Base-by-base conservation (phyloP, 306 rosid species). In the Begonia peltatifolia region DNA sequence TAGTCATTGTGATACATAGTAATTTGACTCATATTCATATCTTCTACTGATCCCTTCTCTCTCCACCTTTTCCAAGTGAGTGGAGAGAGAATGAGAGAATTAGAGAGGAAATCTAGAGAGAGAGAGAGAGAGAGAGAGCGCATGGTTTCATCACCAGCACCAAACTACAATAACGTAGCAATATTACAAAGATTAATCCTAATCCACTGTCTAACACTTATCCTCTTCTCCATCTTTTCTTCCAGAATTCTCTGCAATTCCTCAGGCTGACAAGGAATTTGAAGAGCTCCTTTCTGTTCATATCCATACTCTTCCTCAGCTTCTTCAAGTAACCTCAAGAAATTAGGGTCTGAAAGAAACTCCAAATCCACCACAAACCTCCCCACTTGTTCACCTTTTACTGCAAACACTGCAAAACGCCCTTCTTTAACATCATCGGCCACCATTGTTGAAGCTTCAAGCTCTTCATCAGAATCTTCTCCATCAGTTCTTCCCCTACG, bases 241-340 rank as follows among this genome's bases (percentile, higher is more conserved):
- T 73, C 78, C 10, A 84, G 59, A 63, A 84, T 79, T 38, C 67
- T 76, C 59, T 65, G 79, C 10, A 84, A 47, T 11, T 81, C 86
- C 12, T 55, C 70, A 16, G 86, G 89, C 14, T 35, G 35, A 60
- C 86, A 84, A 8, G 89, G 89, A 59, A 84, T 62, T n/a, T 62
- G 68, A n/a, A 81, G 82, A 60, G 87, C 75, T 47, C 95, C 92
- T 53, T 63, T 53, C 46, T 81, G 87, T 20, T 54, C 62, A 54
- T 74, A 77, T 14, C 92, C 87, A 69, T 63, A 82, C 59, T 79
- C 90, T 63, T 80, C 87, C 63, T 55, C 47, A 30, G 87, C 87
- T 42, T 68, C 68, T 57, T 82, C 79, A 12, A 81, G 68, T 10
- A 84, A 55, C 53, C 60, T 78, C 71, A 74, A 49, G 58, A 84